phyloP scores from a whole-genome alignment of 2,329 filamentous ascomycete genomes.

The Neurospora sp. region DNA sequence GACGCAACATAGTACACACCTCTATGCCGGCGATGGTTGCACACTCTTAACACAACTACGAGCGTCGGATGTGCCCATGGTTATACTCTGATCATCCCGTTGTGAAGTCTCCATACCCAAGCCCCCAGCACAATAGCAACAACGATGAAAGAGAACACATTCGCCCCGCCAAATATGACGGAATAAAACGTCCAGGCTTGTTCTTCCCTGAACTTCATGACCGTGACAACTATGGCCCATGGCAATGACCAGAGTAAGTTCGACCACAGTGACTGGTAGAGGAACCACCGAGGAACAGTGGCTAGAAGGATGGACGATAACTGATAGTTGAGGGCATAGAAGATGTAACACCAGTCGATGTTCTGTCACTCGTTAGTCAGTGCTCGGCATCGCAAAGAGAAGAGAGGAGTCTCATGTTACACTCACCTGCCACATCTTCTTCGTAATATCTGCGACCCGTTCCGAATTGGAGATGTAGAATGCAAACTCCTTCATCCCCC shows the following conservation, averaged over 20 bases:
- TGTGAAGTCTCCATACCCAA: not conserved
- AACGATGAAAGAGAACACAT: not conserved
- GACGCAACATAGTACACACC: not conserved
- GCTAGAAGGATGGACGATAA: conserved; percentile 55
- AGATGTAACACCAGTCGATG: conserved; percentile 58
- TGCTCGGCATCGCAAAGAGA: not conserved
- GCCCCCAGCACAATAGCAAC: not conserved
- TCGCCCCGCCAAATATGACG: not conserved
- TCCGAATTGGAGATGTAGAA: conserved; percentile 48
- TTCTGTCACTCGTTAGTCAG: conserved; percentile 20
- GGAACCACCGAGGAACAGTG: conserved; percentile 55
- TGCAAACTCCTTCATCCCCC: conserved; percentile 51
- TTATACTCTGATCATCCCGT: not conserved
- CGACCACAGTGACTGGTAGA: conserved; percentile 55
- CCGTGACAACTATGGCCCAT: conserved; percentile 48
- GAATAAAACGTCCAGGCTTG: not conserved
- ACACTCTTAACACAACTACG: not conserved
- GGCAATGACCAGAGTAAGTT: conserved; percentile 61
- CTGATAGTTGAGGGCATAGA: conserved; percentile 57
- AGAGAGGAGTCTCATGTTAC: not conserved
- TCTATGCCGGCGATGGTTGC: not conserved
- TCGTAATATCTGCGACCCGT: conserved; percentile 48
- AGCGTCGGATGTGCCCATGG: not conserved
- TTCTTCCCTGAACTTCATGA: not conserved
- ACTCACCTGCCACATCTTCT: conserved; percentile 47